Conservation (phyloP, 306 rosid species). For the Aeschynomene evenia region DNA sequence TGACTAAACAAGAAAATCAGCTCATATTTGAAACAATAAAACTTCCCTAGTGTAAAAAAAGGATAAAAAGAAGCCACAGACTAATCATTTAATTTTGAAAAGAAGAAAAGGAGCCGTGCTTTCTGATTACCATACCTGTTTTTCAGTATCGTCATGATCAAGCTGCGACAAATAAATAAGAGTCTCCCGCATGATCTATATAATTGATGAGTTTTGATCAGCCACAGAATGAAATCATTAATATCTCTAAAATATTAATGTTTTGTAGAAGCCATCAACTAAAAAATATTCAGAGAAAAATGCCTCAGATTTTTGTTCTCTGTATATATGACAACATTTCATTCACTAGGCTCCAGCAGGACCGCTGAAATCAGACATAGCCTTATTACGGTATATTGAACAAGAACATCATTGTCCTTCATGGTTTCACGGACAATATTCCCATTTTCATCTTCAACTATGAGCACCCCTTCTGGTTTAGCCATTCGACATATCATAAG, state of each 20-base stretch:
- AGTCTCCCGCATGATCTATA: slow-evolving; percentile 99
- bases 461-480: slow-evolving; percentile 98
- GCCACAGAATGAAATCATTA: background rate
- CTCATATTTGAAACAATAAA: background rate
- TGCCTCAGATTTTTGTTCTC: background rate
- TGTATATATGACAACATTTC: background rate
- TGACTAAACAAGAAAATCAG: background rate
- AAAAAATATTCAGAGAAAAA: background rate
- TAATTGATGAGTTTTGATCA: slow-evolving; percentile 15
- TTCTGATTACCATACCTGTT: slow-evolving; percentile 57
- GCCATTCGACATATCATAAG: slow-evolving; percentile 99
- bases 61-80: background rate
- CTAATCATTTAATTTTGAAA: background rate
- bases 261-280: background rate
- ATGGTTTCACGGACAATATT: slow-evolving; percentile 95
- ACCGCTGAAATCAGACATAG: background rate
- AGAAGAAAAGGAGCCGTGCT: background rate
- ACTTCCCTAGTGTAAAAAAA: background rate
- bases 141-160: slow-evolving; percentile 97
- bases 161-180: slow-evolving; percentile 93
- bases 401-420: slow-evolving; percentile 99
- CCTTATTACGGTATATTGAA: slow-evolving; percentile 86
- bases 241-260: background rate
- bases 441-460: slow-evolving; percentile 98
- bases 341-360: slow-evolving; percentile 1